These are phyloP conservation scores for Shiraia sp. DNA, from an alignment of 2,329 filamentous ascomycete genomes.

Conservation along the genomic window DNA sequence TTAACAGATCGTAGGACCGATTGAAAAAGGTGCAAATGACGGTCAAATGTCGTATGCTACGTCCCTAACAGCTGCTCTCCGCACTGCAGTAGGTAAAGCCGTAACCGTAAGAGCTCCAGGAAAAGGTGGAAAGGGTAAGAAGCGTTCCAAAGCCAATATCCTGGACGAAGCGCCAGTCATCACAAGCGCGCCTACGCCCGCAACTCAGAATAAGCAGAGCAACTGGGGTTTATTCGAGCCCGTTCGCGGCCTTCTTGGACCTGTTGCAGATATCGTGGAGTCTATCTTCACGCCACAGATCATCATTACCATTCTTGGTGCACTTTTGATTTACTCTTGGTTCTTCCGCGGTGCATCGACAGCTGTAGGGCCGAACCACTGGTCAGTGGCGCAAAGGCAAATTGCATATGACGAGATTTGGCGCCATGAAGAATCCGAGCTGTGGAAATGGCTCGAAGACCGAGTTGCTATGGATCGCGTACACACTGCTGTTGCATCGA, in stretches of 20 bases:
- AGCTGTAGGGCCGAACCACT: constrained; percentile 32
- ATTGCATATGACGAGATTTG: constrained; percentile 93
- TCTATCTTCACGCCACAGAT: constrained; percentile 77
- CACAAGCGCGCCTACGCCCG: constrained; percentile 35
- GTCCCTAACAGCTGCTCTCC: constrained; percentile 75
- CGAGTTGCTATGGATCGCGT: constrained; percentile 71
- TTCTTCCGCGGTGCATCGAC: constrained; percentile 42
- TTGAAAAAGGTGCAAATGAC: constrained; percentile 92
- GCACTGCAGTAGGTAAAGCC: constrained; percentile 68
- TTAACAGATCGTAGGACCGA: constrained; percentile 66
- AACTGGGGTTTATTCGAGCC: constrained; percentile 84
- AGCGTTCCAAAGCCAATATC: constrained; percentile 59
- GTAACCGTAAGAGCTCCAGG: constrained; percentile 50
- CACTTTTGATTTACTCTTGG: constrained; percentile 49
- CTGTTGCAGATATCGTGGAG: constrained; percentile 68
- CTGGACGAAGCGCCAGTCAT: constrained; percentile 49
- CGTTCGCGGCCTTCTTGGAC: constrained; percentile 69
- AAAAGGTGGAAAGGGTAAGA: constrained; percentile 59
- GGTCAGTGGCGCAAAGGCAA: constrained; percentile 64
- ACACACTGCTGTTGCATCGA: constrained; percentile 22
- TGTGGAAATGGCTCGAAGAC: constrained; percentile 94
- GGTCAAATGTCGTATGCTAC: constrained; percentile 84
- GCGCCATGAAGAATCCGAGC: constrained; percentile 80
- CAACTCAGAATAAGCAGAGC: constrained; percentile 36
- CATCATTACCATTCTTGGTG: constrained; percentile 72